These are phyloP conservation scores for Talaromyces funiculosus DNA, from an alignment of 2,329 filamentous ascomycete genomes.

Conservation along the genomic window DNA sequence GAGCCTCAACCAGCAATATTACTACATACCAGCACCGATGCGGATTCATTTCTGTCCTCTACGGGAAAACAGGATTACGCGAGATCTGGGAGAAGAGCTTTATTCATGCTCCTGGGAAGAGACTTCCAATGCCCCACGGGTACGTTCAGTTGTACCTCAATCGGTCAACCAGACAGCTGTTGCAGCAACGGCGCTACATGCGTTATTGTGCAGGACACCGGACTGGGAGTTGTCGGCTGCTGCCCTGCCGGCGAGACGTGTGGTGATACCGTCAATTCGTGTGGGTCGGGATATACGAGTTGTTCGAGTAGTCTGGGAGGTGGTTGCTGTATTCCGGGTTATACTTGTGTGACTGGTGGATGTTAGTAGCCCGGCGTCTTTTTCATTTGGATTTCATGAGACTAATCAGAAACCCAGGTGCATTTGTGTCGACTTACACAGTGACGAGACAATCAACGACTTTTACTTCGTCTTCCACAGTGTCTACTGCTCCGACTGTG, in stretches of 20 bases:
- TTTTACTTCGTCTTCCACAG: slow-evolving; percentile 29
- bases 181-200: slow-evolving; percentile 51
- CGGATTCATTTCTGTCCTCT: neutral
- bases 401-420: slow-evolving; percentile 21
- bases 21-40: slow-evolving; percentile 16
- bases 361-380: slow-evolving; percentile 35
- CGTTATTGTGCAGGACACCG: slow-evolving; percentile 48
- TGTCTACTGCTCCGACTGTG: slow-evolving; percentile 25
- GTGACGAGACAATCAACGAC: slow-evolving; percentile 31
- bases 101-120: slow-evolving; percentile 33
- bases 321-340: slow-evolving; percentile 59
- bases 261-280: slow-evolving; percentile 46
- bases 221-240: slow-evolving; percentile 55
- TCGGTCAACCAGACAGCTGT: slow-evolving; percentile 54
- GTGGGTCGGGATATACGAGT: slow-evolving; percentile 48
- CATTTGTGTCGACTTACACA: slow-evolving; percentile 30
- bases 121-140: slow-evolving; percentile 55
- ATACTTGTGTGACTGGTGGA: slow-evolving; percentile 51
- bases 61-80: slow-evolving; percentile 6
- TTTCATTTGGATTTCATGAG: too few species aligned
- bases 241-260: slow-evolving; percentile 52
- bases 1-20: slow-evolving; percentile 19
- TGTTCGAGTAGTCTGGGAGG: slow-evolving; percentile 53
- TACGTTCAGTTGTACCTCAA: slow-evolving; percentile 50
- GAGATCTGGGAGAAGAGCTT: slow-evolving; percentile 13